Evolutionary conservation across 805 yeast species (phyloP), one percentile per base, ranked within the genome.

Genomic region (Ogataea neopini): DNA sequence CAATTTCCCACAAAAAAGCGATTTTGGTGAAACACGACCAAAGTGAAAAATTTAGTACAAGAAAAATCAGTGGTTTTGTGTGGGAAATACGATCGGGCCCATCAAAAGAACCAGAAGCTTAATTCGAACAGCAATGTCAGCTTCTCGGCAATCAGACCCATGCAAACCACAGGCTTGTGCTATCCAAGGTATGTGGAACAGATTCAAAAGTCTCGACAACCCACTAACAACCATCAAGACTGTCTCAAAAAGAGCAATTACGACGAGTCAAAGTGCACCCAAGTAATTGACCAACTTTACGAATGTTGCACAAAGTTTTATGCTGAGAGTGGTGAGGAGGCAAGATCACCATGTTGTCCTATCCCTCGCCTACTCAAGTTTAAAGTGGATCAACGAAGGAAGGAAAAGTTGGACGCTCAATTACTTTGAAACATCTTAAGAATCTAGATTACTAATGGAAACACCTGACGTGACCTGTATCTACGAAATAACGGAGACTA

Each of bases 131-230:
- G 30, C 11, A 6, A 28, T 28, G 30, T 28, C 30, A 9, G 11
- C 14, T n/a, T 11, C 30, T 28, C 30, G 30, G 11, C 6, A 36
- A 18, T 19, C 30, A 52, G 76, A 73, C 46, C 79, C 86, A 2
- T 88, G 96, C 66, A 86, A 86, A 60, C 75, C 86, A 5, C 76
- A 84, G 53, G 96, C 96, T 2, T 88, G 96, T 68, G 83, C 81
- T 2, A 88, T 88, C 33, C 96, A 88, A 64, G 73, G 84, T 79
- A 62, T 20, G 80, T 69, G 6, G n/a, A 23, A 17, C 17, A 30
- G 8, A 4, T n/a, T 30, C 4, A 4, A 9, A 10, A 20, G 11
- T 10, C n/a, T n/a, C 11, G 9, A 37, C 20, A 14, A 13, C 10
- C 2, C 30, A 47, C 44, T 47, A 37, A 35, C 39, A 29, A 11